Percentiles rank a stretch among this genome's conserved stretches.
These are phyloP conservation scores for Didymella segeticola DNA, from an alignment of 2,329 filamentous ascomycete species.

Conservation along the genomic window DNA sequence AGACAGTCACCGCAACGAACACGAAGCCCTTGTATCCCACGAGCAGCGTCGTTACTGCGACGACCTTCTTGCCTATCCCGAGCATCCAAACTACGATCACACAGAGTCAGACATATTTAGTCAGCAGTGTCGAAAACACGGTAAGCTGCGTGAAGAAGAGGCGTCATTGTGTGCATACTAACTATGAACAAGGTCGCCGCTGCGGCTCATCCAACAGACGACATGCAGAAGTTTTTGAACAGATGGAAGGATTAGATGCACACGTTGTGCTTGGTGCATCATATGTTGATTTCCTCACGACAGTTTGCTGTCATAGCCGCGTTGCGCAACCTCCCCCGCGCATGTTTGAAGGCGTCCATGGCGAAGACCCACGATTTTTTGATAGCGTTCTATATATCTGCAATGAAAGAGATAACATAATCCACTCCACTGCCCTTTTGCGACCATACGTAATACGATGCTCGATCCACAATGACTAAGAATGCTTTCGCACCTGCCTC, in stretches of 20 bases:
- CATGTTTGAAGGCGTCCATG: conserved; percentile 1
- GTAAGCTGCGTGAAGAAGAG: conserved; percentile 51
- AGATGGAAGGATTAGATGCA: conserved; percentile 63
- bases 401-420: not conserved
- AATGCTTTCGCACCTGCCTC: conserved; percentile 26
- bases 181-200: conserved; percentile 58
- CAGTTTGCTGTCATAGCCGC: not conserved
- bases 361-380: conserved; percentile 1
- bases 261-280: not conserved
- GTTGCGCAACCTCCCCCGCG: not conserved
- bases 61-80: conserved; percentile 55
- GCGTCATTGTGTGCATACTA: conserved; percentile 16
- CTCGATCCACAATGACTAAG: conserved; percentile 3
- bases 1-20: conserved; percentile 63
- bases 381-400: conserved; percentile 15
- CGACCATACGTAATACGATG: not conserved
- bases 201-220: conserved; percentile 57
- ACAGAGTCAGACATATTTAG: conserved; percentile 58
- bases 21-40: conserved; percentile 61
- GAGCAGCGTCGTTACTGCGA: conserved; percentile 61
- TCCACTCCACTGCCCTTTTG: not conserved
- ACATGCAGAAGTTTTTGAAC: conserved; percentile 64
- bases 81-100: conserved; percentile 61
- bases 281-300: not conserved
- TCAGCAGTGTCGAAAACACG: conserved; percentile 63